phyloP scores from a whole-genome alignment of 2,329 filamentous ascomycete genomes.

The Trichophyton schoenleinii region DNA sequence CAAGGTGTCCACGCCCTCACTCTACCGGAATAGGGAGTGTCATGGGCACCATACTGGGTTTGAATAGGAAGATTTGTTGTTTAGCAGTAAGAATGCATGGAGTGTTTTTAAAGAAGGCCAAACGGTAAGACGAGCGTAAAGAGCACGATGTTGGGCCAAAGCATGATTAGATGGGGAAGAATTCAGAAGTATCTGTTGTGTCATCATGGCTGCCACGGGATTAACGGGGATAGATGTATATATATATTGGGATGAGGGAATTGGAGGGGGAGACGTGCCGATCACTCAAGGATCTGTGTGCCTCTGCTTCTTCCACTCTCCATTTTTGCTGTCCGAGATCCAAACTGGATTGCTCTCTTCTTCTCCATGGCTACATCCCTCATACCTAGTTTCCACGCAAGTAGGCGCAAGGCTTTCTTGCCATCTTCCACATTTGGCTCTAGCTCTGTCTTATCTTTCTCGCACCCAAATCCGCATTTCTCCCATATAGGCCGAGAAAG shows the following conservation, averaged over 20 bases:
- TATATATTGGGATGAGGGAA: not conserved
- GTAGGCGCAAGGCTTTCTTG: constrained; percentile 66
- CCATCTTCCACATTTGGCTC: constrained; percentile 50
- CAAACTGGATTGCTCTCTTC: constrained; percentile 85
- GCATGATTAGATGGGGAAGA: not conserved
- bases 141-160: not conserved
- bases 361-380: constrained; percentile 63
- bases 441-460: constrained; percentile 9
- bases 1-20: not conserved
- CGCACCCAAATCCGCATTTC: constrained; percentile 64
- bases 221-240: too few relatives aligned
- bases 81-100: not conserved
- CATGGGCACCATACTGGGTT: not conserved
- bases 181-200: constrained; percentile 13
- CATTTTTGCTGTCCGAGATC: constrained; percentile 72
- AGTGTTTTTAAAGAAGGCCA: not conserved
- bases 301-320: constrained; percentile 54
- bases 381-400: constrained; percentile 66
- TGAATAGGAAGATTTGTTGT: not conserved
- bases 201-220: constrained; percentile 11
- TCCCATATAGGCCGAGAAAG: constrained; percentile 61
- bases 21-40: not conserved
- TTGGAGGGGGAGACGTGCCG: not conserved
- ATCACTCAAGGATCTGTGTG: constrained; percentile 39
- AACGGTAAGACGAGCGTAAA: not conserved